A percentile compares a stretch with the other conserved stretches of the same genome.
Conservation (phyloP, 148 eudicot genomes). For the Cornus controversa region DNA sequence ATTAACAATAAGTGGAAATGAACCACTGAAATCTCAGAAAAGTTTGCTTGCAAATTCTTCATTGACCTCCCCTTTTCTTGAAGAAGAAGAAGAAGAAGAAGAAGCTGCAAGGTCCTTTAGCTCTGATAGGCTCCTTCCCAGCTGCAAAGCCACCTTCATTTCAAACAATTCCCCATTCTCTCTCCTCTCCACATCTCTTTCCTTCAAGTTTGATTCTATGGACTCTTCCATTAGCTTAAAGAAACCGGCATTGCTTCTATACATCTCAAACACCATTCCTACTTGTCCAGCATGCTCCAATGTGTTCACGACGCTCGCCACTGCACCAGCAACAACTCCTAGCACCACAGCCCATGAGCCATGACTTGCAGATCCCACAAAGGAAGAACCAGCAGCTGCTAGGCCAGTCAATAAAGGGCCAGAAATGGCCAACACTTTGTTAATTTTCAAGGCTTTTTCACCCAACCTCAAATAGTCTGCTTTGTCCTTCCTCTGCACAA, state of each 20-base stretch:
- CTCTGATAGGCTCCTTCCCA: constrained; percentile 48
- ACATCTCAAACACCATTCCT: constrained; percentile 64
- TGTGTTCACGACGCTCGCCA: constrained; percentile 40
- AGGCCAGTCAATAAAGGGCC: constrained; percentile 52
- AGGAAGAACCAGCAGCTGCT: constrained; percentile 40
- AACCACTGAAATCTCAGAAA: constrained; percentile 13
- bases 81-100: too few relatives aligned
- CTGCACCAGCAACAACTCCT: constrained; percentile 34
- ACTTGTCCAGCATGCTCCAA: constrained; percentile 62
- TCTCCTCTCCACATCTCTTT: constrained; percentile 18
- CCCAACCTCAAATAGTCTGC: constrained; percentile 49
- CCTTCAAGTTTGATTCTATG: constrained; percentile 29
- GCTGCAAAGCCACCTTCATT: constrained; percentile 42
- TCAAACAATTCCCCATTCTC: constrained; percentile 51
- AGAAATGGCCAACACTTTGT: constrained; percentile 37
- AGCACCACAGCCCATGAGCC: constrained; percentile 36
- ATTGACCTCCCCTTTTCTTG: constrained; percentile 17
- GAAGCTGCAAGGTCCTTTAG: constrained; percentile 29
- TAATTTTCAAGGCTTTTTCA: constrained; percentile 38
- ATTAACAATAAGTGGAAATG: neutral
- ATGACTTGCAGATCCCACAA: constrained; percentile 11
- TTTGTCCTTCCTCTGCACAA: constrained; percentile 38
- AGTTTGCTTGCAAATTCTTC: constrained; percentile 60
- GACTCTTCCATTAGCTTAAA: constrained; percentile 35
- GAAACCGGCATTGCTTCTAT: constrained; percentile 48